Conservation (phyloP, 768 basidiomycete genomes). For the Royoungia palumana region DNA sequence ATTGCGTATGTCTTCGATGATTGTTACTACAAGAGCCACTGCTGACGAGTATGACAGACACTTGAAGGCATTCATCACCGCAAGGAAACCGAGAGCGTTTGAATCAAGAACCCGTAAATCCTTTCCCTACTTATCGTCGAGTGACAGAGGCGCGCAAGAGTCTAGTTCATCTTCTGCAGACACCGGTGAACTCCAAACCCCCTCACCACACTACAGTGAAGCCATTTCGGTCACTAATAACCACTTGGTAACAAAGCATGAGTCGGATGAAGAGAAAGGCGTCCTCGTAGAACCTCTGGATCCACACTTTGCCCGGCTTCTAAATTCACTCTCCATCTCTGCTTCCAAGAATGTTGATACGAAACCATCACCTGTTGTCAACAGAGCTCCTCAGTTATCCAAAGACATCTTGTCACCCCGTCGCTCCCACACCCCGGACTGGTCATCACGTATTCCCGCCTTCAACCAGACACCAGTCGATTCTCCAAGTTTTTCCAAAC, state of each 20-base stretch:
- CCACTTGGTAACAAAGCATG: constrained; percentile 22
- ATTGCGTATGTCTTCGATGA: constrained; percentile 58
- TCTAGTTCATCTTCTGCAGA: constrained; percentile 67
- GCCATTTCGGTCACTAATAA: constrained; percentile 27
- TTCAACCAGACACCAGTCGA: constrained; percentile 11
- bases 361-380: constrained; percentile 4
- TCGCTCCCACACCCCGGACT: constrained; percentile 27
- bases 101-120: constrained; percentile 37
- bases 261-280: constrained; percentile 33
- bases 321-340: constrained; percentile 61
- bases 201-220: constrained; percentile 56
- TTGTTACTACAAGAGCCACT: not conserved
- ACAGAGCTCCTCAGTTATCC: constrained; percentile 9
- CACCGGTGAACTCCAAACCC: constrained; percentile 59
- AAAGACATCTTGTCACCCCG: constrained; percentile 8
- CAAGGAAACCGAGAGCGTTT: constrained; percentile 51
- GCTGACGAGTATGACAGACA: constrained; percentile 15
- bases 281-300: constrained; percentile 43
- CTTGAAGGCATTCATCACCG: constrained; percentile 65
- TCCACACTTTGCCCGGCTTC: constrained; percentile 67
- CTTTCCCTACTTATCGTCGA: constrained; percentile 19
- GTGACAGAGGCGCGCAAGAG: constrained; percentile 45
- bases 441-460: constrained; percentile 31
- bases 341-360: constrained; percentile 32
- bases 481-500: constrained; percentile 6